phyloP scores from a whole-genome alignment of 2,329 filamentous ascomycete species.

The Diaporthe sp. region DNA sequence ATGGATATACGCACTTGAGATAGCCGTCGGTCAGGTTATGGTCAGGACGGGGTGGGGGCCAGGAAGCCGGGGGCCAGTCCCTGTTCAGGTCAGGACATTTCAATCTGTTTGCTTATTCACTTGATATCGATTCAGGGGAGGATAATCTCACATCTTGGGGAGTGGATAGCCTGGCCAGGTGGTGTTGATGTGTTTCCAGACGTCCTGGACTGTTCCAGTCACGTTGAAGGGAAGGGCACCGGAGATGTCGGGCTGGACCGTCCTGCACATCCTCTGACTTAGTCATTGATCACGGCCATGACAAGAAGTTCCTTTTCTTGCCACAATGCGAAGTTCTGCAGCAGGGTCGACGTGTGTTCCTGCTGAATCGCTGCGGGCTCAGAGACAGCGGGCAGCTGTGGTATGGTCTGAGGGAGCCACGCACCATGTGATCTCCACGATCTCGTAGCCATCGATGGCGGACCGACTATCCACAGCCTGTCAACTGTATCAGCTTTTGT shows the following conservation, averaged over 20 bases:
- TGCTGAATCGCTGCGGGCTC: neutral
- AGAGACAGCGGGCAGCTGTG: neutral
- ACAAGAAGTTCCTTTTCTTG: neutral
- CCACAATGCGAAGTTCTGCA: neutral
- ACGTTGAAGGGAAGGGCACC: neutral
- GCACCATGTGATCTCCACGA: constrained; percentile 23
- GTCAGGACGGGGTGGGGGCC: neutral
- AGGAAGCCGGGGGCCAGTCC: neutral
- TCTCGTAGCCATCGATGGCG: constrained; percentile 1
- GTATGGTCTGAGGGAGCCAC: neutral
- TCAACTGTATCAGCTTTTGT: neutral
- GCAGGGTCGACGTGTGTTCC: neutral
- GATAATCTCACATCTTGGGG: neutral
- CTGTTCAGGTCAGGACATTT: neutral
- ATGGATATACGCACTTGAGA: neutral
- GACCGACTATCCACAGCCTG: neutral
- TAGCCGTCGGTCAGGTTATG: neutral
- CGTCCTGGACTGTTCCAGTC: constrained; percentile 25
- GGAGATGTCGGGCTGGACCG: neutral
- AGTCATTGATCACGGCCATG: neutral
- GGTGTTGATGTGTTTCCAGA: neutral
- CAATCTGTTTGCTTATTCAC: neutral
- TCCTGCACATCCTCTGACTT: neutral
- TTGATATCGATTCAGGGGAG: rapidly evolving
- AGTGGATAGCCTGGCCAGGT: neutral